phyloP scores from a whole-genome alignment of 345 rosid genomes.

The Acer negundo region DNA sequence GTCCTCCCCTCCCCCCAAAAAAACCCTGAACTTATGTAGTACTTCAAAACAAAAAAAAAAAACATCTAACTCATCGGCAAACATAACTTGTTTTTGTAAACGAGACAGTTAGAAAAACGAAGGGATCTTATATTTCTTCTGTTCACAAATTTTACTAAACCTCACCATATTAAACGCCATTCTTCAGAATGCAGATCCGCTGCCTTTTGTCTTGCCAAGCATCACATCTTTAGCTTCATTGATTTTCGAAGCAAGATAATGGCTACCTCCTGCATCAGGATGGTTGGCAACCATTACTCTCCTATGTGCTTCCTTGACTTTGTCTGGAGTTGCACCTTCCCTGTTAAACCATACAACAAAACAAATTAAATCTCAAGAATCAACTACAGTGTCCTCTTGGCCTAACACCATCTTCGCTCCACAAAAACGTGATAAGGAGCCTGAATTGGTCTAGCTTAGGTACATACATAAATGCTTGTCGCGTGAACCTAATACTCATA shows the following conservation, averaged over 20 bases:
- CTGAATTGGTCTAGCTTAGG: no score
- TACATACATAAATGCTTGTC: no score
- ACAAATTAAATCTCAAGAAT: not conserved
- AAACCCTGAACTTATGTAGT: no score
- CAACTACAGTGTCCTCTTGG: no score
- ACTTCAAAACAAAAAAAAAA: not conserved
- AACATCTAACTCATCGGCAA: not conserved
- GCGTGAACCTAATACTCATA: not conserved
- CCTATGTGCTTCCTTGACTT: constrained; percentile 90
- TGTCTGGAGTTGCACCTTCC: constrained; percentile 62
- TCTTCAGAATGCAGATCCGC: constrained; percentile 67
- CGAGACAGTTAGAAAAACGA: not conserved
- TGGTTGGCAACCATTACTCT: constrained; percentile 93
- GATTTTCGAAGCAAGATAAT: constrained; percentile 88
- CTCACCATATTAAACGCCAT: not conserved
- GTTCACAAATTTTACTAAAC: not conserved
- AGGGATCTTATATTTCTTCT: not conserved
- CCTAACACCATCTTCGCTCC: no score
- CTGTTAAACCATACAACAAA: constrained; percentile 36
- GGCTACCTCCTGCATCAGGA: constrained; percentile 94
- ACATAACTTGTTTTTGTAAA: not conserved
- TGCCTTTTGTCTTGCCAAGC: constrained; percentile 71
- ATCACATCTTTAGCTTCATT: constrained; percentile 86
- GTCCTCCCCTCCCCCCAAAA: no score
- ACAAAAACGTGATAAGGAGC: no score